Evolutionary conservation across 1,139 yeast species (phyloP).

Genomic region (Candida labiduridarum): DNA sequence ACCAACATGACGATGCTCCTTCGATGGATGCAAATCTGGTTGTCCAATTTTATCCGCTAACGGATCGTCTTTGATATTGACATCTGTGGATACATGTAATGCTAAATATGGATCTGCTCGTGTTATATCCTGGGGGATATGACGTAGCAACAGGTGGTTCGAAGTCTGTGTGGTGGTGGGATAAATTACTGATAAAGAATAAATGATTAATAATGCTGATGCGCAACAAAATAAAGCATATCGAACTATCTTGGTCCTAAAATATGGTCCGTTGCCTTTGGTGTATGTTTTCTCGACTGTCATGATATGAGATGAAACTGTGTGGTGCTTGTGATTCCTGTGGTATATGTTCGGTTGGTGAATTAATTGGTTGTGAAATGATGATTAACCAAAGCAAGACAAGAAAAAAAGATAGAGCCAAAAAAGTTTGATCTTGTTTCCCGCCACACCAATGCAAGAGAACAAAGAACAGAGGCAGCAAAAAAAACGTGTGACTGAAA

Average conservation of each 20-base stretch:
- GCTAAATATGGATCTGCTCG: slow-evolving; percentile 14
- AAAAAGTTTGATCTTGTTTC: too few relatives aligned
- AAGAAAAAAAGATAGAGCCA: too few relatives aligned
- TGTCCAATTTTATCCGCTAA: slow-evolving; percentile 25
- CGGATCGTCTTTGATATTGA: slow-evolving; percentile 10
- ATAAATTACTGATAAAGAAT: slow-evolving; percentile 2
- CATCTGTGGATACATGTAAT: slow-evolving; percentile 1
- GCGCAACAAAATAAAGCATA: not conserved
- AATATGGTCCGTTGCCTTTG: not conserved
- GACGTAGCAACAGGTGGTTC: slow-evolving; percentile 1
- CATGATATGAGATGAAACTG: not conserved
- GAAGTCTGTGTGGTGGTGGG: not conserved
- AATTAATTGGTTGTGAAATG: too few relatives aligned
- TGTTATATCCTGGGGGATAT: slow-evolving; percentile 8
- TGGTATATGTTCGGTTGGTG: not conserved
- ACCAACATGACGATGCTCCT: slow-evolving; percentile 32
- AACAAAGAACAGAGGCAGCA: too few relatives aligned
- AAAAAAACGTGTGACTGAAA: too few relatives aligned
- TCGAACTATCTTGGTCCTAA: not conserved
- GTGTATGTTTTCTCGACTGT: not conserved
- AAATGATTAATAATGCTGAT: not conserved
- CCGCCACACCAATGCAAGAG: too few relatives aligned
- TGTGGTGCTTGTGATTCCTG: not conserved
- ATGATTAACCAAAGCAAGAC: too few relatives aligned
- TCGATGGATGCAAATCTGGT: slow-evolving; percentile 38